Conservation (phyloP, 1,284 basidiomycete genomes). For the Austroboletus sp. region DNA sequence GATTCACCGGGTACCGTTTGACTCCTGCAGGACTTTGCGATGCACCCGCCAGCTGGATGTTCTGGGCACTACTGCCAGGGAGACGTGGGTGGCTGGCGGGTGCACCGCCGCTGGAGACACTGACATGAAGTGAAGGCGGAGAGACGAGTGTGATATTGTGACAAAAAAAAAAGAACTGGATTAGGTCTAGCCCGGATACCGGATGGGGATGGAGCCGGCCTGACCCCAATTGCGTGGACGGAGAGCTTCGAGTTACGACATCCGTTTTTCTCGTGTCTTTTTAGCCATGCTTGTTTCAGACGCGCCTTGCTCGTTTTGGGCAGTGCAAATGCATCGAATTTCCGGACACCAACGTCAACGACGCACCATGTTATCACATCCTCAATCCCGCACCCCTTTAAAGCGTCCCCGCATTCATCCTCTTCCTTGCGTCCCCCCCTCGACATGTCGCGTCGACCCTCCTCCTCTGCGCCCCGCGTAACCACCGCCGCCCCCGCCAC, state of each 20-base stretch:
- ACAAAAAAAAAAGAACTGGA: slow-evolving; percentile 2
- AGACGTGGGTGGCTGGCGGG: too few relatives aligned
- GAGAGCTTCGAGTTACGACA: slow-evolving; percentile 33
- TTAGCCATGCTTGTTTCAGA: slow-evolving; percentile 20
- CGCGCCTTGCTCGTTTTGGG: slow-evolving; percentile 15
- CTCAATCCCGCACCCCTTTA: slow-evolving; percentile 22
- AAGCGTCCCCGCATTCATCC: slow-evolving; percentile 1
- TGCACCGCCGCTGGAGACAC: slow-evolving; percentile 4
- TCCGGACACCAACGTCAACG: slow-evolving; percentile 32
- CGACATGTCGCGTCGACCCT: slow-evolving; percentile 50
- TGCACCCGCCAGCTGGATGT: too few relatives aligned
- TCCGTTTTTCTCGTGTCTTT: slow-evolving; percentile 35
- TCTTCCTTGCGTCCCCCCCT: slow-evolving; percentile 6
- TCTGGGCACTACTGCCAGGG: too few relatives aligned
- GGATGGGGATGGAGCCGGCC: slow-evolving; percentile 12
- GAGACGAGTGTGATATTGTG: slow-evolving; percentile 2
- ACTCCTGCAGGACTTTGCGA: too few relatives aligned
- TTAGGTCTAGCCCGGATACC: slow-evolving; percentile 13
- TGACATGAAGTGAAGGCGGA: background rate
- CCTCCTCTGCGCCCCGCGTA: slow-evolving; percentile 35
- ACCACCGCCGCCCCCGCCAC: slow-evolving; percentile 14
- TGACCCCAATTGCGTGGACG: slow-evolving; percentile 26
- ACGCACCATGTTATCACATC: slow-evolving; percentile 16
- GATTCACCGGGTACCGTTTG: background rate
- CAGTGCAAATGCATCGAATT: slow-evolving; percentile 24